A percentile compares a stretch with the other conserved stretches of the same genome.
Evolutionary conservation across 2,329 filamentous ascomycete genomes (phyloP).

Genomic region (Ascochyta pisi): DNA sequence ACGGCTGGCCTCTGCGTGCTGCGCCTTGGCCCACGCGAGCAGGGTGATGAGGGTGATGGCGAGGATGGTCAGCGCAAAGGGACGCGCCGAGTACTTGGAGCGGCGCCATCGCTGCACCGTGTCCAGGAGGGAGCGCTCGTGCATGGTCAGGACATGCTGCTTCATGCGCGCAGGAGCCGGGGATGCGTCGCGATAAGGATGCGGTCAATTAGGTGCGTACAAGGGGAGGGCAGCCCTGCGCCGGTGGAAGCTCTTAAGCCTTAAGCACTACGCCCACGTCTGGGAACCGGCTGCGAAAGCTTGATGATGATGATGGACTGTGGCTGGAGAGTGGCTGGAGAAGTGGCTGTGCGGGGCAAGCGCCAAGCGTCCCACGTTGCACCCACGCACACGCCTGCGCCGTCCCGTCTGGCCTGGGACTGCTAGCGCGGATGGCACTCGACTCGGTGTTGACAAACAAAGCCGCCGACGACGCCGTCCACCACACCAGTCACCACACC

Average conservation of each 20-base stretch:
- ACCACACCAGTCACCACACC: no score
- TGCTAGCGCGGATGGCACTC: background rate
- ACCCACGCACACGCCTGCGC: no score
- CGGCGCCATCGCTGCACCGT: constrained; percentile 36
- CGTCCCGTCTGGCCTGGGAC: background rate
- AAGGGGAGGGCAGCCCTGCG: constrained; percentile 1
- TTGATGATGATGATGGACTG: background rate
- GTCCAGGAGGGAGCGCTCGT: constrained; percentile 25
- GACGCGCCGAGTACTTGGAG: constrained; percentile 45
- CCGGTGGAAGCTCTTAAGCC: constrained; percentile 2
- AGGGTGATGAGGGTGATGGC: constrained; percentile 39
- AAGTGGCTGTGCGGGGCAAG: background rate
- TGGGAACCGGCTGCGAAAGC: constrained; percentile 9
- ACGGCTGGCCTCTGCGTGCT: constrained; percentile 1
- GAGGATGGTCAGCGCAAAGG: constrained; percentile 45
- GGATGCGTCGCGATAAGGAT: background rate
- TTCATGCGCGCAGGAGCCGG: constrained; percentile 15
- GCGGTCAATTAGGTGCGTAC: background rate
- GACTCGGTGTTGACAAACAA: constrained; percentile 35
- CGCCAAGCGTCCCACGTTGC: background rate
- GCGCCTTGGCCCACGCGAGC: constrained; percentile 36
- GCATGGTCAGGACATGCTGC: constrained; percentile 31
- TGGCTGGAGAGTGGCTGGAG: no score
- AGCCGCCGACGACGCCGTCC: constrained; percentile 13
- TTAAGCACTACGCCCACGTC: constrained; percentile 9